Base-by-base conservation (phyloP, 441 rosid species). In the Pelargonium cotyledonis region DNA sequence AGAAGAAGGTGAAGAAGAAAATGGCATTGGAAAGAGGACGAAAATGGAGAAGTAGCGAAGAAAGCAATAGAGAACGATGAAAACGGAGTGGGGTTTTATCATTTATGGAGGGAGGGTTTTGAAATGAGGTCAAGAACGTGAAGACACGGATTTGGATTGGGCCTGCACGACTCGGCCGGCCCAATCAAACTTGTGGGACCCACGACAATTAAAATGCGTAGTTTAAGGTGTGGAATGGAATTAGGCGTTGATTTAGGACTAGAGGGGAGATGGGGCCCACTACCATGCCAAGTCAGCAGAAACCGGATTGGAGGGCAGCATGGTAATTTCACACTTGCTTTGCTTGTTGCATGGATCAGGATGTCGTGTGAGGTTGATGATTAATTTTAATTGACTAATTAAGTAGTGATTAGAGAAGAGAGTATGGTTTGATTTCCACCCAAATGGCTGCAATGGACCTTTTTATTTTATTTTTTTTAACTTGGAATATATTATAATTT, bases 21-120 rank as follows among this genome's bases (percentile, higher is more conserved):
- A 38, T n/a, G 21, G 6, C 16, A 49, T 49, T 11, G 4, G 58
- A 51, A 4, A 51, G 19, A 51, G 58, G 58, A 51, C 57, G 57
- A 51, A 14, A 51, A 51, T 14, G 18, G 7, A 51, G 18, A n/a
- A 49, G 57, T 31, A 31, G 38, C 38, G 38, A 31, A 31, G 38
- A 31, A 31, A 31, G 38, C 38, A 31, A 31, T 31, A 31, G 38
- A 47, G 5, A 40, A 74, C 80, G 77, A 70, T 14, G 71, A 71
- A 62, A 63, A 38, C 78, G 77, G 79, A 38, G 76, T 12, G 68
- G 44, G 73, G 40, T 65, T 65, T 65, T 53, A 71, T n/a, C 46
- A 10, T 75, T 65, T 18, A 66, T 44, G 76, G 72, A 58, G 69
- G 60, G 67, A 26, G 41, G 40, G 65, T 58, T 26, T 9, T 31